These are phyloP conservation scores for Nannizzia gypsea DNA, from an alignment of 2,329 filamentous ascomycete genomes.

Conservation along the genomic window DNA sequence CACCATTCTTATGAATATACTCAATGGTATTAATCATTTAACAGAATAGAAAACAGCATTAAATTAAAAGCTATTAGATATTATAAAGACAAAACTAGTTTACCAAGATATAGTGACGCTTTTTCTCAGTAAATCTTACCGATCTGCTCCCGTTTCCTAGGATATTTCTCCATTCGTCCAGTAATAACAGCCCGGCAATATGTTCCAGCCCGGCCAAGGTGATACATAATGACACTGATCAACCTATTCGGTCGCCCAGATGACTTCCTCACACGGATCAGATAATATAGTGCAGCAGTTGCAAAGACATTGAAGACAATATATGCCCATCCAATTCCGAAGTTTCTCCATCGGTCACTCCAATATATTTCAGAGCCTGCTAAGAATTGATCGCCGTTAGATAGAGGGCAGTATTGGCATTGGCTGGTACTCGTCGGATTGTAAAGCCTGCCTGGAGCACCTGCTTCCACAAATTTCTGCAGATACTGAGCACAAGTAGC, in stretches of 20 bases:
- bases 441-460: slow-evolving; percentile 43
- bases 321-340: slow-evolving; percentile 51
- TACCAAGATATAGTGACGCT: background rate
- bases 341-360: slow-evolving; percentile 54
- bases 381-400: slow-evolving; percentile 32
- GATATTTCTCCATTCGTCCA: slow-evolving; percentile 10
- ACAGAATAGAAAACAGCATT: background rate
- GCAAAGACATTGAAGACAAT: slow-evolving; percentile 48
- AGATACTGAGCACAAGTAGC: slow-evolving; percentile 52
- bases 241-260: slow-evolving; percentile 10
- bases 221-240: slow-evolving; percentile 11
- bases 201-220: slow-evolving; percentile 7
- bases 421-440: slow-evolving; percentile 37
- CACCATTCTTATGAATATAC: background rate
- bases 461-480: slow-evolving; percentile 34
- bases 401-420: slow-evolving; percentile 41
- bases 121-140: slow-evolving; percentile 11
- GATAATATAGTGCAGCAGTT: slow-evolving; percentile 45
- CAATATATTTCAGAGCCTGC: slow-evolving; percentile 42
- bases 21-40: background rate
- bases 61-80: background rate
- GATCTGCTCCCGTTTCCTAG: slow-evolving; percentile 13
- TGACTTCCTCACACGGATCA: slow-evolving; percentile 23
- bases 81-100: background rate
- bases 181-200: slow-evolving; percentile 12